Evolutionary conservation across 805 yeast genomes (phyloP).

Genomic region (Priceomyces melissophilus): DNA sequence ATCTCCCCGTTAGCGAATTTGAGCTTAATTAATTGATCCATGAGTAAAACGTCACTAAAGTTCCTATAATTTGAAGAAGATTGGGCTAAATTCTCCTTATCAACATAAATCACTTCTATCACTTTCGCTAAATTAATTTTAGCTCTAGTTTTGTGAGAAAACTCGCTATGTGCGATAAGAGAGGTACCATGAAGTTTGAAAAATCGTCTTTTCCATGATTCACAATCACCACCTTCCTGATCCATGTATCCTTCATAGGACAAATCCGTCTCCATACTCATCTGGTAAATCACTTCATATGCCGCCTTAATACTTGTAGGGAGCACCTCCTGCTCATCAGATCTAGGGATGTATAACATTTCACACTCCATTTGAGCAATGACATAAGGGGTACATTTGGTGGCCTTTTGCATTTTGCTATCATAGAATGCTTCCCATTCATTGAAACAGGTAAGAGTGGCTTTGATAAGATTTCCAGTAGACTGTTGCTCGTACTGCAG

Average conservation of each 20-base stretch:
- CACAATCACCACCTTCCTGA: slow-evolving; percentile 92
- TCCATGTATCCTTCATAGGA: slow-evolving; percentile 65
- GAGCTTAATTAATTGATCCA: slow-evolving; percentile 73
- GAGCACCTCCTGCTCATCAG: slow-evolving; percentile 54
- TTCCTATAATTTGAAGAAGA: slow-evolving; percentile 46
- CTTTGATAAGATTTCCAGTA: slow-evolving; percentile 49
- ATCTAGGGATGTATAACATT: slow-evolving; percentile 67
- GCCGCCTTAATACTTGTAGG: slow-evolving; percentile 65
- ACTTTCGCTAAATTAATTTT: slow-evolving; percentile 73
- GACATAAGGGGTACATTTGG: slow-evolving; percentile 47
- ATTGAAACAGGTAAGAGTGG: slow-evolving; percentile 63
- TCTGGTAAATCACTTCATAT: slow-evolving; percentile 30
- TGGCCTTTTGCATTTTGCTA: slow-evolving; percentile 19
- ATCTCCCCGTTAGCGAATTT: slow-evolving; percentile 76
- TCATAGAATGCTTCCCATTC: slow-evolving; percentile 66
- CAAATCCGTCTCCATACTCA: slow-evolving; percentile 22
- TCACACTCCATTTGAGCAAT: slow-evolving; percentile 67
- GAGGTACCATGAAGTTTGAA: slow-evolving; percentile 71
- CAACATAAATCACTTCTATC: slow-evolving; percentile 46
- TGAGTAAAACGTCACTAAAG: slow-evolving; percentile 66
- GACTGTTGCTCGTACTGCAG: slow-evolving; percentile 54
- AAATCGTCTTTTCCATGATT: slow-evolving; percentile 66
- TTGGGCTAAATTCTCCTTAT: slow-evolving; percentile 28
- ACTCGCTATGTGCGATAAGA: slow-evolving; percentile 73
- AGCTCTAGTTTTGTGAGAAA: slow-evolving; percentile 64